These are phyloP conservation scores for Acanthamoeba castellanii DNA, from an alignment of 208 protist genomes.

Conservation along the genomic window DNA sequence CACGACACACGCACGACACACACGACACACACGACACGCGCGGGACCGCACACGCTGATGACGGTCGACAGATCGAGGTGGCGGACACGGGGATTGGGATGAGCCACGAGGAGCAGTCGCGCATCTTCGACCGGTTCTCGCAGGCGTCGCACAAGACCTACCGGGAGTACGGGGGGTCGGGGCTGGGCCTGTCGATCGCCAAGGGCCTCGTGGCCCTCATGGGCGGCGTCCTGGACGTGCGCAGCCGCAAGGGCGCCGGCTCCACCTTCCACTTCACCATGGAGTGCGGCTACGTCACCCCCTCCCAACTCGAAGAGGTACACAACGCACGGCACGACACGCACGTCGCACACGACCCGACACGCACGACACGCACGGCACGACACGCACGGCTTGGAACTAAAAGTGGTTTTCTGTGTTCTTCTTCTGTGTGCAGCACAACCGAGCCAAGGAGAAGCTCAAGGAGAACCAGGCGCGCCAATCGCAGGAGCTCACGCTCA, in stretches of 20 bases:
- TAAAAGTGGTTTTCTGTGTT: neutral
- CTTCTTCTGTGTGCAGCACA: neutral
- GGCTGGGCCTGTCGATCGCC: neutral
- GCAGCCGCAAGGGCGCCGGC: neutral
- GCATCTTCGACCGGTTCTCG: conserved; percentile 20
- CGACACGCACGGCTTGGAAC: too few relatives aligned
- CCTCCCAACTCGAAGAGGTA: neutral
- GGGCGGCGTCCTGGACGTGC: neutral
- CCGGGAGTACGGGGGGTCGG: conserved; percentile 6
- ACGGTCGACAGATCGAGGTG: neutral
- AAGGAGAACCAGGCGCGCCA: neutral
- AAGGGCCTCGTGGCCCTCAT: conserved; percentile 1
- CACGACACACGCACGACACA: too few relatives aligned
- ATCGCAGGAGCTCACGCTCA: neutral
- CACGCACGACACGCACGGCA: too few relatives aligned
- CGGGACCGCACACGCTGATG: too few relatives aligned
- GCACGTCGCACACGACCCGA: neutral
- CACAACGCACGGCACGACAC: neutral
- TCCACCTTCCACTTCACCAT: neutral
- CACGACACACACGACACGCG: too few relatives aligned
- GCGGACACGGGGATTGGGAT: neutral
- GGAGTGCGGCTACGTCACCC: conserved; percentile 17
- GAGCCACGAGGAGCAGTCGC: conserved; percentile 16
- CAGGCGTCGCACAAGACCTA: conserved; percentile 37
- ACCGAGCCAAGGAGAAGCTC: neutral